Evolutionary conservation across 2,329 filamentous ascomycete species (phyloP).

Genomic region (Diplocarpon mali): DNA sequence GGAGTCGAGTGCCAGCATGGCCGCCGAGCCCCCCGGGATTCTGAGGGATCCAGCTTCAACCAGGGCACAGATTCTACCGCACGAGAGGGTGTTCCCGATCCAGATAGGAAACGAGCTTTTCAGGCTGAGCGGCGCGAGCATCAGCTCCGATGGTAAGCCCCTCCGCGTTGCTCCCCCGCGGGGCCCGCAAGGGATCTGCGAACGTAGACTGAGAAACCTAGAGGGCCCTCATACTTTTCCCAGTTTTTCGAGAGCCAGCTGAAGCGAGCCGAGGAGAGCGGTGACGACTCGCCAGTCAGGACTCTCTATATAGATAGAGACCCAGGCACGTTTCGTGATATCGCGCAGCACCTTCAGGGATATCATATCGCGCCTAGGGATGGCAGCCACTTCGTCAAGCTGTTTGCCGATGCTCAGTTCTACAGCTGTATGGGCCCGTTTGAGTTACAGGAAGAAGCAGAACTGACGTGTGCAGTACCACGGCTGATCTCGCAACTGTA

Average conservation of each 20-base stretch:
- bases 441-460: background rate
- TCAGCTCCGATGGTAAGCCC: slow-evolving; percentile 58
- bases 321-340: slow-evolving; percentile 78
- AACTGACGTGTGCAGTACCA: slow-evolving; percentile 49
- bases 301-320: slow-evolving; percentile 95
- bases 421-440: slow-evolving; percentile 55
- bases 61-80: slow-evolving; percentile 23
- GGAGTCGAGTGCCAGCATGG: slow-evolving; percentile 1
- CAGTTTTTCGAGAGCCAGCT: slow-evolving; percentile 85
- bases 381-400: slow-evolving; percentile 76
- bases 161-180: background rate
- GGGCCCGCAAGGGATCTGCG: background rate
- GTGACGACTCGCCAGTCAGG: slow-evolving; percentile 37
- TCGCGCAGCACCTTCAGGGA: slow-evolving; percentile 81
- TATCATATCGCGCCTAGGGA: slow-evolving; percentile 79
- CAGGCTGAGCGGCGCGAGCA: slow-evolving; percentile 55
- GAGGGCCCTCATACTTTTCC: slow-evolving; percentile 93
- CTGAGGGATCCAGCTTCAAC: slow-evolving; percentile 11
- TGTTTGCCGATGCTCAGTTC: slow-evolving; percentile 93
- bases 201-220: slow-evolving; percentile 36
- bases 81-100: slow-evolving; percentile 48
- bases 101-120: slow-evolving; percentile 62
- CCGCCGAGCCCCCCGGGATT: slow-evolving; percentile 15
- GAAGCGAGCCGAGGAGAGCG: slow-evolving; percentile 46
- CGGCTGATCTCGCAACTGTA: slow-evolving; percentile 84